Base-by-base conservation (phyloP, 306 rosid species). In the Trifolium pratense region DNA sequence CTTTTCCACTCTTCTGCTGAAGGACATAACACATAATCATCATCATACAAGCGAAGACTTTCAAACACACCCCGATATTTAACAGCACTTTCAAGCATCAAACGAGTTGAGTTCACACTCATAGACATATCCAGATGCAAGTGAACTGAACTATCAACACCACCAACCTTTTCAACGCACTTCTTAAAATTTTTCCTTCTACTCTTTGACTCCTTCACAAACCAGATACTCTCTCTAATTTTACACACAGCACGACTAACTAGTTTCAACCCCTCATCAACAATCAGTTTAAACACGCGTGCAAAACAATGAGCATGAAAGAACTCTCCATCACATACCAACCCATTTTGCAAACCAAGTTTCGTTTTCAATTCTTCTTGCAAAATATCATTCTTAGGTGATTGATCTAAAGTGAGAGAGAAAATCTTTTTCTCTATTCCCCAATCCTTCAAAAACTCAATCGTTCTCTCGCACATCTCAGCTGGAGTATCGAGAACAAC, bases 271-370 rank as follows among this genome's bases (percentile, higher is more conserved):
- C 49, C 69, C 31, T 63, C 69, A 10, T 63, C n/a, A 10, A 63
- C 29, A 18, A 32, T 61, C 14, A 32, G 7, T 31, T 4, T 61
- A 7, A 61, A 61, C 3, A 9, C 3, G 3, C 25, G 32, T 4
- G 45, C 69, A 36, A 10, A 63, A 63, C 69, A 36, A 63, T 12
- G 69, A 15, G 5, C 51, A 37, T 63, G 69, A 63, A 63, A 63
- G 16, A 63, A 63, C 31, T 36, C 49, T 37, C 51, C 48, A 5
- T 64, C 32, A 4, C 51, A 64, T 39, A 64, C 39, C 69, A 37
- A 37, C 0, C 46, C 15, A 36, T 16, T 64, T 64, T 64, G 31
- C 51, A 64, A 17, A 5, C 1, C 31, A 64, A 64, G 51, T 5
- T 20, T 51, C 40, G 1, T 39, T 64, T 64, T 64, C 49, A 64